Base-by-base conservation (phyloP, 352 stramenopile genomes). In the Pythium aristosporum region DNA sequence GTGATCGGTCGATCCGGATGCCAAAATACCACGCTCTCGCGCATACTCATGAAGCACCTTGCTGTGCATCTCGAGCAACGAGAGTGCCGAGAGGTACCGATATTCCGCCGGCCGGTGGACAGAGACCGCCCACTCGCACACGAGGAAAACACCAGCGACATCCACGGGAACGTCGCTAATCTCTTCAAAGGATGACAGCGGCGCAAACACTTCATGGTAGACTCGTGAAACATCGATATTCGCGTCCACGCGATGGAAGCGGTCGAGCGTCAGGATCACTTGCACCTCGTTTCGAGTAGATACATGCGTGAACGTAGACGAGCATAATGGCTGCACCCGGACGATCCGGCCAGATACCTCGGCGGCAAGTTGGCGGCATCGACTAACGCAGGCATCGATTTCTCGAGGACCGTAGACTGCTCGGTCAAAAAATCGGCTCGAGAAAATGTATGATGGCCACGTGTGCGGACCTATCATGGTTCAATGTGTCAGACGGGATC, bases 121-220 rank as follows among this genome's bases (percentile, higher is more conserved):
- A 18, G 85, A 91, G 21, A 96, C 80, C 16, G 85, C 82, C 87
- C 87, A 96, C 50, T 96, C 87, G 32, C 85, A 94, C 2, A 96
- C 73, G 7, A 92, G 68, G 42, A 91, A 86, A 41, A 96, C 57
- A 10, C 76, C 80, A 28, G 84, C 71, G 15, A 88, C 68, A 57
- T 96, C 85, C 8, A 94, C 74, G n/a, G 80, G 82, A 1, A 92
- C 59, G 20, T 87, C 76, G 10, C 47, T 55, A 32, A 53, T 71
- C 11, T 79, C 63, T 23, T 64, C 60, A 21, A 73, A 69, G 9
- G 85, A 61, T 20, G 85, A 77, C 12, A 88, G 53, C 18, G 76
- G 73, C 13, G 73, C 70, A 49, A 94, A 92, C 13, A 94, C 68
- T 57, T 94, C 81, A 57, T 77, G 76, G 63, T 91, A 94, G 13